Evolutionary conservation across 768 basidiomycete species (phyloP), one percentile per base, ranked within the genome.

Genomic region (Phallus indusiatus): DNA sequence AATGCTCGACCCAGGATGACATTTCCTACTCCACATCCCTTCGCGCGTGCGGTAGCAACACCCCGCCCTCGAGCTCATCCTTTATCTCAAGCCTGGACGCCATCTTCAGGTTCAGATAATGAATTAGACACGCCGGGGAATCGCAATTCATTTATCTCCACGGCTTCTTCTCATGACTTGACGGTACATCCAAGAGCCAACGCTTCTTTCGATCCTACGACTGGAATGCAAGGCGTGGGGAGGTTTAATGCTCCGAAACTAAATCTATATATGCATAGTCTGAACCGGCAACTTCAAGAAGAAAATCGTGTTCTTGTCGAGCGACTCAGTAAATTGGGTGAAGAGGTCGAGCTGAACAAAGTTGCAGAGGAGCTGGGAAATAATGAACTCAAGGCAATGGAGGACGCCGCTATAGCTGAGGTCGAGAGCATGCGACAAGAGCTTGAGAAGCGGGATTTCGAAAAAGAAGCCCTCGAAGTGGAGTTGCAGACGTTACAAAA

Each of bases 91-190:
- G 70, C 75, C 2, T 76, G 61, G 63, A 51, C 66, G 54, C 74
- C 7, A 71, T 70, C 21, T 72, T 75, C n/a, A 64, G 65, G 65
- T 1, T 67, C 69, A 1, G 63, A 67, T 36, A 65, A 63, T 3
- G 76, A 76, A 8, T 79, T 78, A 56, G 83, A 84, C 60, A 73
- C 76, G 14, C 74, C 71, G 3, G 71, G 70, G 10, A 85, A 85
- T 61, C 76, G 80, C 46, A 81, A 76, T 0, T 92, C 90, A 1
- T 83, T 87, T 69, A 75, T 89, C 51, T 92, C 90, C 3, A 90
- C 87, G 1, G 81, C 88, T 1, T 92, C 90, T 1, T 93, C 93
- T 21, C 88, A 94, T 63, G 92, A 95, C 68, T 75, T 95, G 47
- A 90, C 90, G 1, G 83, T 85, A 5, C 84, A 90, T 67, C 71